Evolutionary conservation across 2,329 filamentous ascomycete species (phyloP).

Genomic region (Fusarium anthophilum): DNA sequence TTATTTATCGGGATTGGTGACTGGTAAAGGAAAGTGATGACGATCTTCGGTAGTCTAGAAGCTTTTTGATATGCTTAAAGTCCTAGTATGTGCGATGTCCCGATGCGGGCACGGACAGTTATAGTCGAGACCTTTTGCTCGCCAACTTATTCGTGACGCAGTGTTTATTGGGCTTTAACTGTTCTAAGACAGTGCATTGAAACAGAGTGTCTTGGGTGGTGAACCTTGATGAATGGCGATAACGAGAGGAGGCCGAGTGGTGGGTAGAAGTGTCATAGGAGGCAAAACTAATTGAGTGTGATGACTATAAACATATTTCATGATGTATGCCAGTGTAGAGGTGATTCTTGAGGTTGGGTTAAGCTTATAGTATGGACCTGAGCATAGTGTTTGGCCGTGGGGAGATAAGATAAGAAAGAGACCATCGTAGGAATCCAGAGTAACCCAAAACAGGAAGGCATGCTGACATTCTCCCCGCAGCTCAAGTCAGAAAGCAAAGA

Average conservation of each 20-base stretch:
- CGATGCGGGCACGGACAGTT: not conserved
- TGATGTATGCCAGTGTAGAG: not conserved
- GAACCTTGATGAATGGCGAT: not conserved
- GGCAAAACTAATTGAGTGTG: not conserved
- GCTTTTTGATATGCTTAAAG: constrained; percentile 18
- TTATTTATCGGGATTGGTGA: not conserved
- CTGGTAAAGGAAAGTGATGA: constrained; percentile 20
- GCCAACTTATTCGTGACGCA: not conserved
- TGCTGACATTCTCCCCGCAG: constrained; percentile 6
- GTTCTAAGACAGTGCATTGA: not conserved
- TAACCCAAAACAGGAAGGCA: not conserved
- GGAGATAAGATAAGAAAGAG: not conserved
- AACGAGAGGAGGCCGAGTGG: not conserved
- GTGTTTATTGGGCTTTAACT: not conserved
- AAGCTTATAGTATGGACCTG: not conserved
- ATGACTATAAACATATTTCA: accelerated
- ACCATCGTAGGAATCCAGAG: not conserved
- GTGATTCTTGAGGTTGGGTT: not conserved
- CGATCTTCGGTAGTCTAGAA: constrained; percentile 13
- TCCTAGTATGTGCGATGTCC: constrained; percentile 8
- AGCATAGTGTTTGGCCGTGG: not conserved
- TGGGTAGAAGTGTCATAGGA: not conserved
- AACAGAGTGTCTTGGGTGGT: not conserved
- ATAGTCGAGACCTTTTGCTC: not conserved
- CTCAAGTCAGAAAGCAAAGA: not conserved